Evolutionary conservation across 192 early-diverging fungal genomes (phyloP).

Genomic region (Phlyctochytrium arcticum): DNA sequence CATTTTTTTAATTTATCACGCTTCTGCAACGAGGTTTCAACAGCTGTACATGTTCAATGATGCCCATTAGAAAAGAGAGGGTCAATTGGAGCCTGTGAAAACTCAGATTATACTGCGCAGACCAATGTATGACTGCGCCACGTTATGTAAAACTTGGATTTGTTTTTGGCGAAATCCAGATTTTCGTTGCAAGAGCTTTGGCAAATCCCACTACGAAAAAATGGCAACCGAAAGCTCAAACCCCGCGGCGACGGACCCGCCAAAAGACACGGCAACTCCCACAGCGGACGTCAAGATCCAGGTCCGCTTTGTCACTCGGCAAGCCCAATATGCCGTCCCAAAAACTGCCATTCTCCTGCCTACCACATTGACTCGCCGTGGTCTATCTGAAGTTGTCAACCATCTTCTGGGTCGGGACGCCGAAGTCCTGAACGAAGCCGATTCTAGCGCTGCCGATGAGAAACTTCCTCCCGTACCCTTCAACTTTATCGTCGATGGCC

Average conservation of each 20-base stretch:
- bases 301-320: constrained; percentile 78
- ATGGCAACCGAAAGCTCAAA: background rate
- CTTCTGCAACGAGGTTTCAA: no score
- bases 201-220: background rate
- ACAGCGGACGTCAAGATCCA: constrained; percentile 39
- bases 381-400: constrained; percentile 92
- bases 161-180: background rate
- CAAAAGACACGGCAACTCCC: background rate
- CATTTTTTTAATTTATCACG: no score
- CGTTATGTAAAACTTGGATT: background rate
- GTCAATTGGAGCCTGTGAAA: no score
- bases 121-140: no score
- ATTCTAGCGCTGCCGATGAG: background rate
- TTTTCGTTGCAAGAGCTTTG: background rate
- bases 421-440: background rate
- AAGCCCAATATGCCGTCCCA: constrained; percentile 67
- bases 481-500: constrained; percentile 89
- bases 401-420: constrained; percentile 57
- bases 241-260: background rate
- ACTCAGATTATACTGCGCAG: no score
- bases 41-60: no score
- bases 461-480: constrained; percentile 77
- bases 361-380: constrained; percentile 76
- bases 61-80: no score
- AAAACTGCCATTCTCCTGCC: constrained; percentile 87